Evolutionary conservation across 225 moss, liverwort and hornwort species (phyloP).

Genomic region (Sphagnum tenellum): DNA sequence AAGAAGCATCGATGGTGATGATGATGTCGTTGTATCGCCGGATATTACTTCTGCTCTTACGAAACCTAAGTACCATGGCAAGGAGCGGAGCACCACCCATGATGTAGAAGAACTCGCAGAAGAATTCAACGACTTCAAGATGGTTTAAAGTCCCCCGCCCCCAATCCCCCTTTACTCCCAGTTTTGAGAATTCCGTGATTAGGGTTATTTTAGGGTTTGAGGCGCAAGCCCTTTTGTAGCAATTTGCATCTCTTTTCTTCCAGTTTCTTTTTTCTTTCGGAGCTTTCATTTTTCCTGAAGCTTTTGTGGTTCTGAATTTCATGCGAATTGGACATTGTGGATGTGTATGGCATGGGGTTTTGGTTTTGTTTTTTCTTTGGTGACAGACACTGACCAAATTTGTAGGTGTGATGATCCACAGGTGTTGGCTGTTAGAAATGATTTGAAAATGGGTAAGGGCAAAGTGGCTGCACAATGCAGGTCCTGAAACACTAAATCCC

Average conservation of each 20-base stretch:
- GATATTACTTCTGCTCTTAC: conserved; percentile 12
- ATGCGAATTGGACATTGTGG: too few species aligned
- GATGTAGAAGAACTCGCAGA: conserved; percentile 79
- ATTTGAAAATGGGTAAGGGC: conserved; percentile 94
- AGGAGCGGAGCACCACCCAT: conserved; percentile 29
- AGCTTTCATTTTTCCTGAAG: too few species aligned
- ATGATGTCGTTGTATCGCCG: conserved; percentile 1
- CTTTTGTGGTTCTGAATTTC: too few species aligned
- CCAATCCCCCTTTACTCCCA: too few species aligned
- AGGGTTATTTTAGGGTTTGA: background rate
- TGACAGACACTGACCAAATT: too few species aligned
- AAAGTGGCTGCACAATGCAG: conserved; percentile 92
- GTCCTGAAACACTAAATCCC: conserved; percentile 6
- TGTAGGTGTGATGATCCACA: conserved; percentile 5
- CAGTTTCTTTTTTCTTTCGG: too few species aligned
- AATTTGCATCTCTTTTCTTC: too few species aligned
- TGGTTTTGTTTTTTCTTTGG: too few species aligned
- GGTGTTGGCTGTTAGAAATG: conserved; percentile 78
- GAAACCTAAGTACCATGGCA: conserved; percentile 6
- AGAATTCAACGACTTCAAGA: conserved; percentile 72
- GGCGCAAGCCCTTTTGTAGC: too few species aligned
- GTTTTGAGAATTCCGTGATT: background rate
- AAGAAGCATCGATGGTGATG: conserved; percentile 11
- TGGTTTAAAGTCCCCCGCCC: conserved; percentile 28
- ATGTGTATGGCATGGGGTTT: too few species aligned